Base-by-base conservation (phyloP, 2,329 filamentous ascomycete genomes). In the Blumeria hordei region DNA sequence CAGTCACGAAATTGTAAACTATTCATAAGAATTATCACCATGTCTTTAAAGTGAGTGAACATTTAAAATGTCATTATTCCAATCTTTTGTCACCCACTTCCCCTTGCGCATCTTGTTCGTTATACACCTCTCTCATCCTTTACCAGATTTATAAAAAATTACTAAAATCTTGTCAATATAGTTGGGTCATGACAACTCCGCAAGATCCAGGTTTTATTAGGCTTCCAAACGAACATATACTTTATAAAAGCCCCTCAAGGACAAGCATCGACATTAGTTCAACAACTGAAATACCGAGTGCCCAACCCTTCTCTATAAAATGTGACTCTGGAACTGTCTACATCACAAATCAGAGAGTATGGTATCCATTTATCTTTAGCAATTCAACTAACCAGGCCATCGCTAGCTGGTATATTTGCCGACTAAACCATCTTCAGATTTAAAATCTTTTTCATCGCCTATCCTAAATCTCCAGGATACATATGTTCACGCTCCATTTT, bases 171-270 rank as follows among this genome's bases (percentile, higher is more conserved):
- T 43, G 18, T 43, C 39, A 6, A 57, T 54, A 60, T 62, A 85
- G 81, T 67, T 95, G 90, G 90, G 90, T 95, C 49, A 95, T 95
- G 88, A 79, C 94, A 64, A 80, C 83, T 64, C 77, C 83, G 64
- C 67, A 71, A 43, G 73, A 74, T 61, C 70, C 75, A 58, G 79
- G 82, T 57, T 92, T 94, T 69, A 82, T 93, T 65, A 85, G 83
- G 64, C 77, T 95, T 50, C 85, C 85, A 47, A 81, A 83, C 65
- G 90, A 96, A 71, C 80, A 80, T 62, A 80, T 86, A 58, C 75
- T 93, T 57, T 85, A 85, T 69, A 83, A 80, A 61, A 88, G 87
- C 49, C 82, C 85, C 56, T 80, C 83, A 53, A 81, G 88, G 60
- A 87, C 90, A 62, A 79, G 76, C 60, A 74, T 94, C 58, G 79